Evolutionary conservation across 1,139 yeast genomes (phyloP), one percentile per base, ranked within the genome.

Genomic region (Kodamaea ohmeri): DNA sequence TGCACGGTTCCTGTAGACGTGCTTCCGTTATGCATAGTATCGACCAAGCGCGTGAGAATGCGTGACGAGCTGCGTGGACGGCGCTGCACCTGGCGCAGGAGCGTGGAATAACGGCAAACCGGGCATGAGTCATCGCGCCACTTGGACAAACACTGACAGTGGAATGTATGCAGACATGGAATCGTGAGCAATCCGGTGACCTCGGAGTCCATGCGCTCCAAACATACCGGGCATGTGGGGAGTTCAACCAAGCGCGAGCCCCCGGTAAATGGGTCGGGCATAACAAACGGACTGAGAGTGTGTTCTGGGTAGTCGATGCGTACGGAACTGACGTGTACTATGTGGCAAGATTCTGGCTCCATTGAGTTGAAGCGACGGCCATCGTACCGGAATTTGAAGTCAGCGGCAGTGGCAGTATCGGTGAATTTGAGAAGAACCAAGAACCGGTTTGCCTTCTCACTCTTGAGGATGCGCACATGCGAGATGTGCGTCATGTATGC

Each of bases 111-210:
- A 25, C 97, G 67, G 56, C 97, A 90, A 4, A 90, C 89, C 0
- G 97, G 97, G 56, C 97, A 90, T 20, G 88, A 78, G 43, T 88
- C 95, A 55, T 88, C 96, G 40, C 78, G 78, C 97, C 97, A 90
- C 60, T 83, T 85, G 25, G 88, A 79, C 37, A 90, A 67, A 56
- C 97, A 90, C 49, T 78, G 86, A 51, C 96, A 89, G 58, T 90
- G 97, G 60, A 88, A 90, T 0, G 96, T 88, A 56, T 90, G 97
- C 55, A 87, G 96, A 47, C 97, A 90, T 0, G 94, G 88, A 35
- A 87, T 89, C 0, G 97, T 90, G 9, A 89, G 64, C 12, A 90
- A 63, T 0, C 97, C 97, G 0, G 95, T 82, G 4, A 84, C 70
- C 17, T 76, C 76, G 2, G 92, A 72, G 56, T 90, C 97, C 84